Conservation (phyloP, 176 grass and related monocot genomes). For the Lolium multiflorum region DNA sequence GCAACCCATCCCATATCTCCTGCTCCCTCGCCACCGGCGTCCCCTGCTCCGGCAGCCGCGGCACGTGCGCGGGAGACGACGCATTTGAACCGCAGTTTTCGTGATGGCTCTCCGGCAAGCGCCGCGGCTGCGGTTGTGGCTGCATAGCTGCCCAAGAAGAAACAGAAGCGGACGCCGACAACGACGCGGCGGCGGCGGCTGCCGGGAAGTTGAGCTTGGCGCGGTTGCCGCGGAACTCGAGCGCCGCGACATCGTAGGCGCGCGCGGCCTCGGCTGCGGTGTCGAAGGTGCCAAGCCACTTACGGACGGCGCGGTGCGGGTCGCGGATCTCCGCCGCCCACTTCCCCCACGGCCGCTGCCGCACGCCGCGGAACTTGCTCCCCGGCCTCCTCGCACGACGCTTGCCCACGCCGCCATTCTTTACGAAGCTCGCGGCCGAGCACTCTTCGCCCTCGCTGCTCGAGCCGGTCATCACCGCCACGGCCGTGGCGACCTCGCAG, state of each 20-base stretch:
- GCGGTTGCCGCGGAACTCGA: conserved; percentile 64
- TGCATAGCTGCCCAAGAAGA: background rate
- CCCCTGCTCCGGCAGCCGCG: background rate
- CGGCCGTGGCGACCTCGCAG: conserved; percentile 18
- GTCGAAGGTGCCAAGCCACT: conserved; percentile 95
- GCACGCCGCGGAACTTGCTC: conserved; percentile 72
- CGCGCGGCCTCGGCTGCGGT: conserved; percentile 77
- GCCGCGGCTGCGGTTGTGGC: background rate
- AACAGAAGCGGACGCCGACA: background rate
- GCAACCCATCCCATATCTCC: conserved; percentile 71
- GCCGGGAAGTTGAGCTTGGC: conserved; percentile 74
- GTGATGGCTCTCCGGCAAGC: background rate
- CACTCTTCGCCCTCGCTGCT: conserved; percentile 42
- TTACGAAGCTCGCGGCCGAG: background rate
- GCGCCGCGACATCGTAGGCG: conserved; percentile 77
- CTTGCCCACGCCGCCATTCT: conserved; percentile 42
- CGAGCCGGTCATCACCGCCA: background rate
- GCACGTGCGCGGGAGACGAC: conserved; percentile 24
- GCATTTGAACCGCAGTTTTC: conserved; percentile 26
- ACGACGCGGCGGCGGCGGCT: background rate
- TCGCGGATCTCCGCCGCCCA: conserved; percentile 95
- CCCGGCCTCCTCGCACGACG: conserved; percentile 22
- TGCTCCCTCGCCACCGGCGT: conserved; percentile 1
- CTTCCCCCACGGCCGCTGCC: conserved; percentile 77
- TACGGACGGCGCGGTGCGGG: conserved; percentile 72